Percentiles rank a stretch among this genome's conserved stretches.
Conservation (phyloP, 2,329 filamentous ascomycete genomes). For the Colletotrichum plurivorum region DNA sequence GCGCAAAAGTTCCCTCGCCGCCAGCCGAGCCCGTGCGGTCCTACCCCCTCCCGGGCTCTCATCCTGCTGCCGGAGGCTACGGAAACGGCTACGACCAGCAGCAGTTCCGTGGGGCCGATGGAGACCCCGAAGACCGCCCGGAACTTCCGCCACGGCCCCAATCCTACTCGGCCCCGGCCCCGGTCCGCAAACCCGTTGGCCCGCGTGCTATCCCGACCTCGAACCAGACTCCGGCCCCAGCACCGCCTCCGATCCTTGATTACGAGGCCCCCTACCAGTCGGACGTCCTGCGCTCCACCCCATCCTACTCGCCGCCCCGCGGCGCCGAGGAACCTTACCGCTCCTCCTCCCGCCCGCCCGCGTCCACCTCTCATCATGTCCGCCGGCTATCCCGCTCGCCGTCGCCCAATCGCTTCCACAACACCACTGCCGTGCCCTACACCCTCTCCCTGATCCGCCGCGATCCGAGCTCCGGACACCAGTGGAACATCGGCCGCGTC, state of each 20-base stretch:
- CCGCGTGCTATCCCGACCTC: slow-evolving; percentile 27
- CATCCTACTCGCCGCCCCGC: slow-evolving; percentile 22
- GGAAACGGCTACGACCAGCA: slow-evolving; percentile 17
- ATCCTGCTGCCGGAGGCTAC: slow-evolving; percentile 21
- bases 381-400: slow-evolving; percentile 46
- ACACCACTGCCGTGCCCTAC: slow-evolving; percentile 60
- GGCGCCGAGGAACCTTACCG: slow-evolving; percentile 12
- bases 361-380: slow-evolving; percentile 2
- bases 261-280: background rate
- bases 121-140: slow-evolving; percentile 7
- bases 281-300: slow-evolving; percentile 9
- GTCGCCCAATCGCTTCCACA: slow-evolving; percentile 54
- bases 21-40: slow-evolving; percentile 25
- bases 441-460: slow-evolving; percentile 79
- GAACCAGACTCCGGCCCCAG: slow-evolving; percentile 20
- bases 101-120: slow-evolving; percentile 5
- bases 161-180: slow-evolving; percentile 30
- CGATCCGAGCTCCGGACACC: slow-evolving; percentile 76
- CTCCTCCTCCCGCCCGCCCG: slow-evolving; percentile 16
- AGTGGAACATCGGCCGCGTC: slow-evolving; percentile 83
- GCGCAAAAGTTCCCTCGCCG: slow-evolving; percentile 43
- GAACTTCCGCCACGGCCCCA: slow-evolving; percentile 31
- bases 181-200: slow-evolving; percentile 36
- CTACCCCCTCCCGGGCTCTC: slow-evolving; percentile 10
- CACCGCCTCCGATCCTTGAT: background rate